Evolutionary conservation across 352 stramenopile genomes (phyloP), one percentile per base, ranked within the genome.

Genomic region (Peronospora tabacina): DNA sequence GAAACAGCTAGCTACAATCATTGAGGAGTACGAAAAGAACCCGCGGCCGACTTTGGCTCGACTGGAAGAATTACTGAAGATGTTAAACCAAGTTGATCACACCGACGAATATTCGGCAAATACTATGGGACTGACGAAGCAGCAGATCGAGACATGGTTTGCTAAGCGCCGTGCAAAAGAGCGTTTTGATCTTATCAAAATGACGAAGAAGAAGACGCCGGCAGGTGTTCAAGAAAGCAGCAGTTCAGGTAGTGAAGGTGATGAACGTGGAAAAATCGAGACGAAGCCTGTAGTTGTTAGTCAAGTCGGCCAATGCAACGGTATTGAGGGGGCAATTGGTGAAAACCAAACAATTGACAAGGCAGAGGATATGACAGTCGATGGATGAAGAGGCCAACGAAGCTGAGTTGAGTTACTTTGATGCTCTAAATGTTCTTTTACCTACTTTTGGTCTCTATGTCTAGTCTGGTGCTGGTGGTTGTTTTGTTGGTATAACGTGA

Each of bases 11-110:
- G 76, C 76, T 16, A 87, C 75, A 32, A 85, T 92, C 30, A 87
- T 89, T 38, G 82, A 89, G 50, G 75, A 86, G 53, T 92, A 90
- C 47, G 82, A 90, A 57, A 86, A 88, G 62, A 90, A 85, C 39
- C 72, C 79, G 19, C 68, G 72, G 2, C 82, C 82, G 17, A 85
- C 58, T 32, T 63, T 72, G 11, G 49, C 71, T 19, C 77, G 81
- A 41, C 51, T 92, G 40, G 75, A 87, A 41, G 75, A 90, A 47
- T 55, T 92, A 29, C 61, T 85, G 44, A 69, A 72, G 39, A 66
- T 87, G 3, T 44, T 92, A 50, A 92, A 92, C 57, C 66, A 81
- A 48, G 66, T 66, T 29, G 78, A 87, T 40, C 76, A 89, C 37
- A 74, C 61, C 0, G 75, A 85, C 22, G 75, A 83, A 45, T 55